Evolutionary conservation across 2,329 filamentous ascomycete species (phyloP), one percentile per base, ranked within the genome.

Genomic region (Sporothrix pallida): DNA sequence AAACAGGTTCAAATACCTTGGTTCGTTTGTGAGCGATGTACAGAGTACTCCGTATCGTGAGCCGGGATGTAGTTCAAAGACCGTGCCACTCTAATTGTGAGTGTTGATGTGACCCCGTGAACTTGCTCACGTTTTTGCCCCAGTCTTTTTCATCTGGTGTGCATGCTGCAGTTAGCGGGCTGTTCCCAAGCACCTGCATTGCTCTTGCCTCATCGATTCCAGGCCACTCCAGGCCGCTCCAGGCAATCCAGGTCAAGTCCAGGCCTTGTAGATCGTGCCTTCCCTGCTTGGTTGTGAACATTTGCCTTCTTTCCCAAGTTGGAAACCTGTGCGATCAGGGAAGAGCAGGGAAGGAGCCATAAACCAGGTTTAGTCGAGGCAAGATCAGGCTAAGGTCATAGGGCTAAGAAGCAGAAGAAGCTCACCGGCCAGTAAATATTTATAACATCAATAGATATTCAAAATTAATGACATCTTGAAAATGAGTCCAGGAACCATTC

Each of bases 291-390:
- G 60, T 20, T 1, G n/a, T 42, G 46, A 48, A 48, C 12, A 48
- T 17, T 48, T 20, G 26, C 56, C 58, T n/a, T 46, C 62, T 68
- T 65, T 68, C 63, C 63, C 44, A 31, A 68, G 23, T 68, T 52
- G 63, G 63, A 52, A 68, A 50, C 20, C 63, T 68, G 63, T 52
- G 63, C 63, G 63, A 50, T 20, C 23, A 58, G 31, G 31, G 31
- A 62, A 62, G 23, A 26, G 23, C 54, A 58, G 31, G 54, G 54
- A 44, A 62, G 31, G 56, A 37, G 12, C 56, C 3, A 58, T 7
- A 3, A 5, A 5, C 31, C 31, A 37, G 31, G 31, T 37, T 37
- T 37, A 37, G 31, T 37, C 7, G 31, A 37, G 31, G 31, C 31
- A 37, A 37, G 31, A 6, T 3, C 7, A 5, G 31, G 31, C 31